These are phyloP conservation scores for Clathrospora elynae DNA, from an alignment of 2,329 filamentous ascomycete genomes.

Conservation along the genomic window DNA sequence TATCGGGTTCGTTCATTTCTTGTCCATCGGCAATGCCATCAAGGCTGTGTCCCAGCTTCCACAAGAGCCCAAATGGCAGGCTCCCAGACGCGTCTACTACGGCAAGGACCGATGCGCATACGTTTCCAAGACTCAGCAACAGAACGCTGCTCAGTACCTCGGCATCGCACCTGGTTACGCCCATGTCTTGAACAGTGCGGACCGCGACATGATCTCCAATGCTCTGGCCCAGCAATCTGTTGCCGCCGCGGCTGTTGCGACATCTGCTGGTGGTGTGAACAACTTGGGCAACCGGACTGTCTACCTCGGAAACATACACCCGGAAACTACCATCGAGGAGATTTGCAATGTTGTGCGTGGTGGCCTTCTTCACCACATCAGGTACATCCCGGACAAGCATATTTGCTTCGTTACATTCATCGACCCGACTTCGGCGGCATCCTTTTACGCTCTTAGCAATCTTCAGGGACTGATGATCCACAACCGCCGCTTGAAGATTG, in stretches of 20 bases:
- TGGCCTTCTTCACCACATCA: constrained; percentile 94
- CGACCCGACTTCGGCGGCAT: constrained; percentile 94
- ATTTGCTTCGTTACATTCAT: constrained; percentile 99
- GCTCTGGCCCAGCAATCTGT: constrained; percentile 97
- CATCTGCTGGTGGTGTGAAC: constrained; percentile 93
- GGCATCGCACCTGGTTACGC: constrained; percentile 96
- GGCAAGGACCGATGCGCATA: constrained; percentile 98
- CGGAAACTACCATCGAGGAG: constrained; percentile 97
- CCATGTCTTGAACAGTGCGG: constrained; percentile 92
- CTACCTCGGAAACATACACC: constrained; percentile 97
- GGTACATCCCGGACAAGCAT: constrained; percentile 99
- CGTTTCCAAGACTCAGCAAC: constrained; percentile 98
- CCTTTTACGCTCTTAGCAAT: constrained; percentile 97
- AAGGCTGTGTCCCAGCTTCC: constrained; percentile 96
- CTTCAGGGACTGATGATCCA: constrained; percentile 99
- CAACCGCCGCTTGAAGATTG: constrained; percentile 96
- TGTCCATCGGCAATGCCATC: constrained; percentile 97
- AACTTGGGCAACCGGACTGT: constrained; percentile 97
- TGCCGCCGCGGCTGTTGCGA: constrained; percentile 93
- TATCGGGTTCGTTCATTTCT: constrained; percentile 96
- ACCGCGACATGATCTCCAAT: constrained; percentile 94
- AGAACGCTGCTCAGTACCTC: constrained; percentile 97
- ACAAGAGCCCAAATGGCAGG: constrained; percentile 95
- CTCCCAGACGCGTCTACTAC: constrained; percentile 94
- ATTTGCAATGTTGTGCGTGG: constrained; percentile 99